phyloP scores from a whole-genome alignment of 371 early-diverging fungal species.

The Chytridium lagenaria region DNA sequence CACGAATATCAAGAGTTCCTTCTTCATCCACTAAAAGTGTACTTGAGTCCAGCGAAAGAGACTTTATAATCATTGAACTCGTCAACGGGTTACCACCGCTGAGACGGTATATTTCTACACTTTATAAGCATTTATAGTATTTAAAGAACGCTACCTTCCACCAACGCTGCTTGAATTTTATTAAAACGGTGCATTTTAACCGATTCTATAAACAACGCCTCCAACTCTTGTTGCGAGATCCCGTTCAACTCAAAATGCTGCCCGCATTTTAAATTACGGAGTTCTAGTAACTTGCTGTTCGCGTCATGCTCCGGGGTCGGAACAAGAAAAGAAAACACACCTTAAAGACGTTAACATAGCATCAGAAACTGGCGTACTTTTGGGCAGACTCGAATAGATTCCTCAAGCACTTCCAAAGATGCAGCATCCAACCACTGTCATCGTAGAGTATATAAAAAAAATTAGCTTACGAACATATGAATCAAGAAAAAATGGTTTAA shows the following conservation, averaged over 20 bases:
- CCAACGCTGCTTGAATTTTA: too few relatives aligned
- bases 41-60: background rate
- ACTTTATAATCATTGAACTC: background rate
- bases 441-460: too few relatives aligned
- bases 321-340: background rate
- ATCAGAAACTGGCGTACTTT: slow-evolving; percentile 1
- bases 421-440: slow-evolving; percentile 11
- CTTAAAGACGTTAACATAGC: background rate
- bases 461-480: too few relatives aligned
- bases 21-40: background rate
- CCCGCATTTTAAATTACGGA: too few relatives aligned
- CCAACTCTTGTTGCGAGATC: background rate
- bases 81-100: background rate
- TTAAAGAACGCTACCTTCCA: too few relatives aligned
- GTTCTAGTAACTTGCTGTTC: too few relatives aligned
- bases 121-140: too few relatives aligned
- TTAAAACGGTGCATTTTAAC: background rate
- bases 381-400: background rate
- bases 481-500: background rate
- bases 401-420: background rate
- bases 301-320: too few relatives aligned
- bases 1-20: background rate
- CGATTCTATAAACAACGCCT: background rate
- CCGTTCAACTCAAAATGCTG: background rate
- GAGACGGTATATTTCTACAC: background rate